These are phyloP conservation scores for Aphanoascus verrucosus DNA, from an alignment of 2,329 filamentous ascomycete genomes.

Conservation along the genomic window DNA sequence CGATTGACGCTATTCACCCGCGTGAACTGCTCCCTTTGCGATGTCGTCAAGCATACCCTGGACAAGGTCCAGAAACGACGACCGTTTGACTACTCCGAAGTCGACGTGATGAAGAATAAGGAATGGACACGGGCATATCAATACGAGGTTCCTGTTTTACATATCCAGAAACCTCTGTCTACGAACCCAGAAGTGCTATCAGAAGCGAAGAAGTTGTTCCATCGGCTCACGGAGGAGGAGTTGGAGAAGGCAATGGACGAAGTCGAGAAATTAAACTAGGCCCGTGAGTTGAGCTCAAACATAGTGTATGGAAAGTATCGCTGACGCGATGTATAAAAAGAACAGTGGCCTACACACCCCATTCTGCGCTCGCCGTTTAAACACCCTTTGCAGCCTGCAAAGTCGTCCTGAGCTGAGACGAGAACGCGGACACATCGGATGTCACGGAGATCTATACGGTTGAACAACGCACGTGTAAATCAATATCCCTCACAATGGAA, in stretches of 20 bases:
- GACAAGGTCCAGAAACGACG: slow-evolving; percentile 43
- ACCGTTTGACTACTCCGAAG: slow-evolving; percentile 47
- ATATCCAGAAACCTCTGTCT: slow-evolving; percentile 41
- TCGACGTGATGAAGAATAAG: slow-evolving; percentile 50
- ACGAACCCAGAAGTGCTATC: slow-evolving; percentile 45
- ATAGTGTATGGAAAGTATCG: background rate
- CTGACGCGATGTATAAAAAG: background rate
- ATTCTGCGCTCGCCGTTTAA: background rate
- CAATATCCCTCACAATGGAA: background rate
- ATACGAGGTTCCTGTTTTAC: slow-evolving; percentile 54
- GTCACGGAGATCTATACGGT: slow-evolving; percentile 30
- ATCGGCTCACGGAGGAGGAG: slow-evolving; percentile 50
- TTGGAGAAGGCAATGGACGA: slow-evolving; percentile 46
- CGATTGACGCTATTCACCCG: slow-evolving; percentile 53
- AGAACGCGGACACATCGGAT: slow-evolving; percentile 39
- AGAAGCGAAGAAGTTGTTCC: slow-evolving; percentile 52
- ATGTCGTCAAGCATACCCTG: slow-evolving; percentile 49
- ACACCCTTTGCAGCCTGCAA: slow-evolving; percentile 27
- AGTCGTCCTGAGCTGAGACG: slow-evolving; percentile 30
- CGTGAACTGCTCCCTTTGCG: slow-evolving; percentile 49
- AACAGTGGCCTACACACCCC: background rate
- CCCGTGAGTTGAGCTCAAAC: background rate
- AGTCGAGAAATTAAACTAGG: slow-evolving; percentile 24
- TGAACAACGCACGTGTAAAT: background rate
- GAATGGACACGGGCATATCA: slow-evolving; percentile 52